Evolutionary conservation across 2,329 filamentous ascomycete genomes (phyloP).

Genomic region (Cercospora sp.): DNA sequence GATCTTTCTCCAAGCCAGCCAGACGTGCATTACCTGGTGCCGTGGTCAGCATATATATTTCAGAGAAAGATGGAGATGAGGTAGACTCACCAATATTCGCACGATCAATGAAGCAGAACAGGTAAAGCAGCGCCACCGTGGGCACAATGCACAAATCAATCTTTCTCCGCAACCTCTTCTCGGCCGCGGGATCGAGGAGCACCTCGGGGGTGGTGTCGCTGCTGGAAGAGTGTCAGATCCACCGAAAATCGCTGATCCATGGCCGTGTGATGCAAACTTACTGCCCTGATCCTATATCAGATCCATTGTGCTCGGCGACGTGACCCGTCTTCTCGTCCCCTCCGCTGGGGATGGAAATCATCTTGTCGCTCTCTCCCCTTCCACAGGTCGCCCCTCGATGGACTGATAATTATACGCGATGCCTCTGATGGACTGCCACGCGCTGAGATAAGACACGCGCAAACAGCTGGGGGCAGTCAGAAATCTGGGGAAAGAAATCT

Average conservation of each 20-base stretch:
- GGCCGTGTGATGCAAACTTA: background rate
- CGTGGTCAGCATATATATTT: background rate
- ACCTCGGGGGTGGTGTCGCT: constrained; percentile 53
- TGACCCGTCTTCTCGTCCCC: constrained; percentile 3
- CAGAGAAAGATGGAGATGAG: background rate
- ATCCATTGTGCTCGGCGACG: background rate
- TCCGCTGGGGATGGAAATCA: background rate
- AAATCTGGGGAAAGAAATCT: background rate
- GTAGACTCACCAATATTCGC: constrained; percentile 63
- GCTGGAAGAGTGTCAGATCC: constrained; percentile 24
- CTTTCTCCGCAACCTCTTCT: constrained; percentile 60
- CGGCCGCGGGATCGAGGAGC: constrained; percentile 58
- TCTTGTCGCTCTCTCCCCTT: background rate
- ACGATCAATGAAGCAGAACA: constrained; percentile 75
- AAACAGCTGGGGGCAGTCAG: background rate
- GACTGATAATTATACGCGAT: background rate
- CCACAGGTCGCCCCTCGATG: background rate
- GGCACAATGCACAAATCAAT: constrained; percentile 67
- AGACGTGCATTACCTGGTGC: constrained; percentile 66
- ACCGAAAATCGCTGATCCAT: background rate
- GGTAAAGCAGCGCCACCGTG: constrained; percentile 64
- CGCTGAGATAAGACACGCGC: background rate
- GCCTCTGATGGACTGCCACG: background rate
- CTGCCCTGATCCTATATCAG: background rate
- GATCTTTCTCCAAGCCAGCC: constrained; percentile 57